Evolutionary conservation across 192 early-diverging fungal genomes (phyloP).

Genomic region (Coemansia nantahalensis): DNA sequence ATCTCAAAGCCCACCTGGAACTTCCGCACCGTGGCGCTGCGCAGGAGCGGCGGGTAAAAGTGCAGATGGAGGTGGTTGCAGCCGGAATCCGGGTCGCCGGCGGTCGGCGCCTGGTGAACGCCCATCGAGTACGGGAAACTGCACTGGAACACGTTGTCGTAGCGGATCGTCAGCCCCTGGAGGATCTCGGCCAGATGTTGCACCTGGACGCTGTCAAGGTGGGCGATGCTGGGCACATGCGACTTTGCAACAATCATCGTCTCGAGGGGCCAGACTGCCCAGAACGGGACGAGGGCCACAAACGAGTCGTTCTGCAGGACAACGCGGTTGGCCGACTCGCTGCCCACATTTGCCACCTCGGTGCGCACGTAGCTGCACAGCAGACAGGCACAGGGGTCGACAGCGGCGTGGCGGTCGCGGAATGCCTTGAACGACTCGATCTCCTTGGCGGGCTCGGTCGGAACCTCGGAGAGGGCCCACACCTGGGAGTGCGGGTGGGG

Average conservation of each 20-base stretch:
- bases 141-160: constrained; percentile 90
- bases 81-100: constrained; percentile 49
- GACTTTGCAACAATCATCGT: constrained; percentile 75
- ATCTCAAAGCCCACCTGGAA: constrained; percentile 97
- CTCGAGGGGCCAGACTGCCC: constrained; percentile 97
- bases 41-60: constrained; percentile 92
- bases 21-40: constrained; percentile 88
- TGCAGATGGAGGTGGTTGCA: constrained; percentile 86
- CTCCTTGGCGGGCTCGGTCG: constrained; percentile 77
- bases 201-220: constrained; percentile 54
- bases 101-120: constrained; percentile 81
- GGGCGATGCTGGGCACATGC: constrained; percentile 59
- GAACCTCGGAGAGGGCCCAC: constrained; percentile 86
- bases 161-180: constrained; percentile 72
- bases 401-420: constrained; percentile 37
- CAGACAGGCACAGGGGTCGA: constrained; percentile 55
- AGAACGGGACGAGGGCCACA: constrained; percentile 86
- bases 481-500: constrained; percentile 96
- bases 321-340: constrained; percentile 54
- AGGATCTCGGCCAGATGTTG: constrained; percentile 74
- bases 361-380: constrained; percentile 75
- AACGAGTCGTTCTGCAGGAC: constrained; percentile 82
- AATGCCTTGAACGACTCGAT: constrained; percentile 64
- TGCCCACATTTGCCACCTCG: constrained; percentile 33
- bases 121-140: constrained; percentile 98